Evolutionary conservation across 805 yeast species (phyloP).

Genomic region (Candida coleopterorum): DNA sequence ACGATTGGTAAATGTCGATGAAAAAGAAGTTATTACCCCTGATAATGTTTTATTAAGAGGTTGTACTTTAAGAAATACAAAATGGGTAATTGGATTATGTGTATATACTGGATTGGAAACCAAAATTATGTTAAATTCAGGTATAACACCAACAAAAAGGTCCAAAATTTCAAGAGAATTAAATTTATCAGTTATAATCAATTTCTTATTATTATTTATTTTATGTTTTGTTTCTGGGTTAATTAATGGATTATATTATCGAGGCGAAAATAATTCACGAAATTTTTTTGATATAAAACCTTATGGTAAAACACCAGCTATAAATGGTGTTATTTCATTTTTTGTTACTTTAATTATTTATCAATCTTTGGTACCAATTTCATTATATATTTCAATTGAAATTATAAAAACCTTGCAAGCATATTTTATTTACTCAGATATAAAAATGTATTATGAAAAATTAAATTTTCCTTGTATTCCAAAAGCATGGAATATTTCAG

Average conservation of each 20-base stretch:
- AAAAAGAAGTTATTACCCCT: slow-evolving; percentile 53
- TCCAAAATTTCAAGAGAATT: slow-evolving; percentile 62
- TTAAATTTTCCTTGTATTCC: slow-evolving; percentile 77
- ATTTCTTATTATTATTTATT: slow-evolving; percentile 56
- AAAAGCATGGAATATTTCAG: slow-evolving; percentile 78
- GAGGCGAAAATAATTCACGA: slow-evolving; percentile 40
- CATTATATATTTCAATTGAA: slow-evolving; percentile 73
- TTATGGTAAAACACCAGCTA: slow-evolving; percentile 53
- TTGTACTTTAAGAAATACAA: slow-evolving; percentile 65
- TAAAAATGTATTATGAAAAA: slow-evolving; percentile 61
- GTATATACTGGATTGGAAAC: slow-evolving; percentile 75
- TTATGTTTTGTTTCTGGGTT: slow-evolving; percentile 68
- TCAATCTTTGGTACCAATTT: slow-evolving; percentile 76
- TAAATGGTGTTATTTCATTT: slow-evolving; percentile 63
- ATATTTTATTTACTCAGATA: slow-evolving; percentile 66
- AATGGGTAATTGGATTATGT: slow-evolving; percentile 71
- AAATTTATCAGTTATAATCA: slow-evolving; percentile 60
- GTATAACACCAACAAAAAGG: slow-evolving; percentile 70
- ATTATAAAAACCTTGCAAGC: slow-evolving; percentile 77
- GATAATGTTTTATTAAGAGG: slow-evolving; percentile 70
- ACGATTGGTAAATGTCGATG: slow-evolving; percentile 29
- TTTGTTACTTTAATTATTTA: slow-evolving; percentile 70
- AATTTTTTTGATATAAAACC: slow-evolving; percentile 58
- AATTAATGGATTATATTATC: slow-evolving; percentile 62
- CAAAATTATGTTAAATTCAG: slow-evolving; percentile 74